A percentile compares a stretch with the other conserved stretches of the same genome.
phyloP scores from a whole-genome alignment of 1,139 yeast species.

The Yamadazyma dendronema region DNA sequence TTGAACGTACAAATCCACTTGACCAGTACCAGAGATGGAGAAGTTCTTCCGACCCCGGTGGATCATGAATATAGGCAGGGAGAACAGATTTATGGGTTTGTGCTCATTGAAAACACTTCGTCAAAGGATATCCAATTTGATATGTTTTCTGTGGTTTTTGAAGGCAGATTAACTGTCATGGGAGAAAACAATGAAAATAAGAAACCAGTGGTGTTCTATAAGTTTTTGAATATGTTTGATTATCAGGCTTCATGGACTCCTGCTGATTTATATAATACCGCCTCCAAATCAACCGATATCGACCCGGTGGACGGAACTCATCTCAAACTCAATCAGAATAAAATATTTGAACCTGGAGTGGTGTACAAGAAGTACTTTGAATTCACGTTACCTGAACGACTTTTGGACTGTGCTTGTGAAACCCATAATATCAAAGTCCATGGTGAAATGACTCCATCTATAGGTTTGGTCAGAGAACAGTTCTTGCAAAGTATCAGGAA shows the following conservation, averaged over 20 bases:
- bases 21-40: slow-evolving; percentile 23
- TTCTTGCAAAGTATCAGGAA: slow-evolving; percentile 15
- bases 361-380: slow-evolving; percentile 44
- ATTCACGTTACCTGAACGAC: slow-evolving; percentile 40
- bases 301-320: slow-evolving; percentile 41
- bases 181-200: slow-evolving; percentile 16
- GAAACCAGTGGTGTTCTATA: slow-evolving; percentile 26
- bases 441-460: slow-evolving; percentile 39
- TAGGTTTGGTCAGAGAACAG: slow-evolving; percentile 26
- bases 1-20: slow-evolving; percentile 33
- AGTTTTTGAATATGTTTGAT: slow-evolving; percentile 45
- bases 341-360: slow-evolving; percentile 37
- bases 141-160: slow-evolving; percentile 57
- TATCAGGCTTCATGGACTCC: slow-evolving; percentile 48
- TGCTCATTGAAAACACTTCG: slow-evolving; percentile 44
- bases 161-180: slow-evolving; percentile 40
- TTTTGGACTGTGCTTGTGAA: slow-evolving; percentile 42
- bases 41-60: slow-evolving; percentile 15
- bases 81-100: slow-evolving; percentile 54
- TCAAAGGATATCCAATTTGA: slow-evolving; percentile 46
- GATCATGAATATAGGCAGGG: slow-evolving; percentile 50
- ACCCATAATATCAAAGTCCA: slow-evolving; percentile 34
- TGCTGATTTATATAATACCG: slow-evolving; percentile 34
- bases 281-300: slow-evolving; percentile 18
- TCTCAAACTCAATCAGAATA: slow-evolving; percentile 34